phyloP scores from a whole-genome alignment of 441 rosid genomes.

The Gossypium aridum region DNA sequence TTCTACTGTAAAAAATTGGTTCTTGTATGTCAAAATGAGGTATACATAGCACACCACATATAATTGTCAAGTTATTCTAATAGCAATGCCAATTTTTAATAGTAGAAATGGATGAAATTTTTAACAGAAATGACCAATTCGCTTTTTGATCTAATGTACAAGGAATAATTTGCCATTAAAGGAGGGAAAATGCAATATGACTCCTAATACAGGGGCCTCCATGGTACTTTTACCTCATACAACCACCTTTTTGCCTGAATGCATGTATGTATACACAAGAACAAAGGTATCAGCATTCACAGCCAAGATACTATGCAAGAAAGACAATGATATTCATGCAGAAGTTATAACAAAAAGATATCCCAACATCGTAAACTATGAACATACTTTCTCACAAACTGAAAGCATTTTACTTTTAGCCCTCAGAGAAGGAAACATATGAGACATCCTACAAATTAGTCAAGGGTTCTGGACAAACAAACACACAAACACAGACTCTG shows the following conservation, averaged over 20 bases:
- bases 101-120: no score
- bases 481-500: neutral
- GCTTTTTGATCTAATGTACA: no score
- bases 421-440: neutral
- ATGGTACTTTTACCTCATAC: neutral
- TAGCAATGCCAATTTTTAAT: no score
- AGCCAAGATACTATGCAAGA: neutral
- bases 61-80: no score
- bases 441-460: neutral
- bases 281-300: neutral
- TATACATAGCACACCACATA: no score
- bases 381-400: neutral
- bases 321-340: neutral
- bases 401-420: conserved; percentile 2
- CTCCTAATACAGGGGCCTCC: no score
- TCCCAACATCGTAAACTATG: neutral
- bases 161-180: no score
- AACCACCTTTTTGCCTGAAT: neutral
- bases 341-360: neutral
- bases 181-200: no score
- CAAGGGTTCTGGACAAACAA: neutral
- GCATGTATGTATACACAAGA: neutral
- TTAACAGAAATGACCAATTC: no score
- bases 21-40: no score
- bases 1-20: no score